phyloP scores from a whole-genome alignment of 148 eudicot species.

The Nepenthes mirabilis region DNA sequence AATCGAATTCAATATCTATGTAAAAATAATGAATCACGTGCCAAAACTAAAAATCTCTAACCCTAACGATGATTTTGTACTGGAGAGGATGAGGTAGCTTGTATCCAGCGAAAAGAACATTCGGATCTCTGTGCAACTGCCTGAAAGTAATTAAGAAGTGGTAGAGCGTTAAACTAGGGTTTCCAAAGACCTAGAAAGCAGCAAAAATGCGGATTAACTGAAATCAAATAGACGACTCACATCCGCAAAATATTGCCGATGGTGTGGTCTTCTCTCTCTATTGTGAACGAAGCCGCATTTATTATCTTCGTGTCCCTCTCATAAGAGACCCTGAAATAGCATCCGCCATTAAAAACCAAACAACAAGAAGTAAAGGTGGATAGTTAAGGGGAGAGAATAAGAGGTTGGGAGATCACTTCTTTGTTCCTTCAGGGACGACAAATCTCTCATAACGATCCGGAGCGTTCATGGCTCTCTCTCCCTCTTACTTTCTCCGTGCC shows the following conservation, averaged over 20 bases:
- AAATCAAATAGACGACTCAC: conserved; percentile 13
- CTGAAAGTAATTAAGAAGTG: conserved; percentile 18
- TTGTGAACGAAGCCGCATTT: conserved; percentile 89
- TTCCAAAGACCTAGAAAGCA: background rate
- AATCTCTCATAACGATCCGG: conserved; percentile 98
- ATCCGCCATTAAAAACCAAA: background rate
- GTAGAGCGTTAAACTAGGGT: conserved; percentile 4
- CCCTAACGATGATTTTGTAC: conserved; percentile 92
- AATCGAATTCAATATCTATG: too few species aligned
- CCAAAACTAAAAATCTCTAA: conserved; percentile 17
- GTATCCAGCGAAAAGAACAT: conserved; percentile 92
- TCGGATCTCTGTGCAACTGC: conserved; percentile 89
- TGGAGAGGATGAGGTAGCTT: conserved; percentile 98
- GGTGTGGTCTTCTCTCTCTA: conserved; percentile 94
- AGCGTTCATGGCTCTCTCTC: conserved; percentile 47
- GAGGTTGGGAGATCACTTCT: conserved; percentile 31
- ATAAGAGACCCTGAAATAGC: conserved; percentile 58
- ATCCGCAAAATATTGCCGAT: conserved; percentile 94
- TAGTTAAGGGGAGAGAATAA: background rate
- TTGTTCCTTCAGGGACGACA: conserved; percentile 94
- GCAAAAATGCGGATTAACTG: background rate
- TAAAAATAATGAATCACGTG: too few species aligned
- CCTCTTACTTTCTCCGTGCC: too few species aligned
- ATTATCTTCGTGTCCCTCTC: conserved; percentile 96
- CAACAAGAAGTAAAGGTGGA: background rate